These are phyloP conservation scores for Carex cristatella DNA, from an alignment of 176 grass and related monocot species.

Conservation along the genomic window DNA sequence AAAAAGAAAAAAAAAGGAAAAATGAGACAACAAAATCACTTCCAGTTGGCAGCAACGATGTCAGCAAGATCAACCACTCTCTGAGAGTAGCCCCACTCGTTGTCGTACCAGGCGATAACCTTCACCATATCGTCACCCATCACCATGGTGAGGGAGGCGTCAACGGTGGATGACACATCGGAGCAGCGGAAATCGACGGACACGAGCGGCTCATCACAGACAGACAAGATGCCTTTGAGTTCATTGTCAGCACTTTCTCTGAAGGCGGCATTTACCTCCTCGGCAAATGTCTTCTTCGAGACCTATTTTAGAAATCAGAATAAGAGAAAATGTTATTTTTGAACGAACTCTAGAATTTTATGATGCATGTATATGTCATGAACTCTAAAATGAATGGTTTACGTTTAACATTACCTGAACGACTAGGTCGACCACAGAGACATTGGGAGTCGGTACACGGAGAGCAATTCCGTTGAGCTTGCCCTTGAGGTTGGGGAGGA, in stretches of 20 bases:
- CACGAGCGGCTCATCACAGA: constrained; percentile 49
- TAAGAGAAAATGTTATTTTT: background rate
- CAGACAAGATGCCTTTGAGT: constrained; percentile 42
- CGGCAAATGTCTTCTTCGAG: constrained; percentile 45
- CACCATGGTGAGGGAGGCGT: constrained; percentile 38
- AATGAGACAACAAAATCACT: constrained; percentile 26
- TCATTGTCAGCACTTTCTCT: constrained; percentile 39
- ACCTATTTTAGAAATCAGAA: constrained; percentile 9
- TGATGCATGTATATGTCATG: background rate
- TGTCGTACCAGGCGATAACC: constrained; percentile 51
- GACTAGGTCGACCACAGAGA: constrained; percentile 51
- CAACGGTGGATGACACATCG: constrained; percentile 37
- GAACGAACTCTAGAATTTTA: background rate
- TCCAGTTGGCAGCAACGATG: constrained; percentile 47
- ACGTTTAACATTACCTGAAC: constrained; percentile 27
- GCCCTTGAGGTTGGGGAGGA: constrained; percentile 48
- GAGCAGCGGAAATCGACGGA: constrained; percentile 51
- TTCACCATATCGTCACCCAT: constrained; percentile 42
- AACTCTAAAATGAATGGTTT: background rate
- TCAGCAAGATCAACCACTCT: constrained; percentile 43
- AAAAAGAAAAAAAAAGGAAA: background rate
- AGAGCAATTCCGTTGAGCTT: constrained; percentile 59
- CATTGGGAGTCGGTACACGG: constrained; percentile 47
- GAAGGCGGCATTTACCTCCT: constrained; percentile 49
- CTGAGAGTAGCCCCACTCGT: constrained; percentile 48